phyloP scores from a whole-genome alignment of 805 yeast species.

The Candida maesae region DNA sequence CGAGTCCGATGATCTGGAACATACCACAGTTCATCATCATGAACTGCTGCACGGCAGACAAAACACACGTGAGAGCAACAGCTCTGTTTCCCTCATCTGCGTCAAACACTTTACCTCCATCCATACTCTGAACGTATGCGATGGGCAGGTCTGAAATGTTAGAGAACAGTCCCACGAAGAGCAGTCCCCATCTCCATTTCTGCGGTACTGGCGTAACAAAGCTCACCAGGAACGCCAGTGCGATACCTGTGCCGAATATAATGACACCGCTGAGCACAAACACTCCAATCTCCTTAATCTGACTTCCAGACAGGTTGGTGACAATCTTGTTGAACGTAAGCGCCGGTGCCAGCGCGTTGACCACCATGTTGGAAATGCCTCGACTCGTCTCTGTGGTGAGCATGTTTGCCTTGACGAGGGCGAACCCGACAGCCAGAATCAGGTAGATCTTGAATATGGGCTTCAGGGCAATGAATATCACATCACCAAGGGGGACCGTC shows the following conservation, averaged over 20 bases:
- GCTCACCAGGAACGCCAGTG: constrained; percentile 28
- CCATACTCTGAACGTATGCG: constrained; percentile 46
- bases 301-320: constrained; percentile 44
- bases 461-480: constrained; percentile 24
- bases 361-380: constrained; percentile 48
- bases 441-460: constrained; percentile 27
- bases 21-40: constrained; percentile 75
- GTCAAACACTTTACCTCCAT: constrained; percentile 38
- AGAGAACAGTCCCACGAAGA: constrained; percentile 47
- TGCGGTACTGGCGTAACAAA: constrained; percentile 43
- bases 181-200: constrained; percentile 45
- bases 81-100: constrained; percentile 40
- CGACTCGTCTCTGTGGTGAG: constrained; percentile 49
- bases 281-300: constrained; percentile 51
- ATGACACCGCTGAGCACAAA: constrained; percentile 26
- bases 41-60: constrained; percentile 47
- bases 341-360: constrained; percentile 51
- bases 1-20: constrained; percentile 64
- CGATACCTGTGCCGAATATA: constrained; percentile 41
- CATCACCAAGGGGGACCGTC: constrained; percentile 16
- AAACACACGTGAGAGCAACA: constrained; percentile 46
- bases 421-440: constrained; percentile 20
- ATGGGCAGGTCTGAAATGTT: constrained; percentile 52
- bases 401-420: constrained; percentile 26
- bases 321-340: constrained; percentile 52